Conservation (phyloP, 2,329 filamentous ascomycete genomes). For the Lizonia empirigonia region DNA sequence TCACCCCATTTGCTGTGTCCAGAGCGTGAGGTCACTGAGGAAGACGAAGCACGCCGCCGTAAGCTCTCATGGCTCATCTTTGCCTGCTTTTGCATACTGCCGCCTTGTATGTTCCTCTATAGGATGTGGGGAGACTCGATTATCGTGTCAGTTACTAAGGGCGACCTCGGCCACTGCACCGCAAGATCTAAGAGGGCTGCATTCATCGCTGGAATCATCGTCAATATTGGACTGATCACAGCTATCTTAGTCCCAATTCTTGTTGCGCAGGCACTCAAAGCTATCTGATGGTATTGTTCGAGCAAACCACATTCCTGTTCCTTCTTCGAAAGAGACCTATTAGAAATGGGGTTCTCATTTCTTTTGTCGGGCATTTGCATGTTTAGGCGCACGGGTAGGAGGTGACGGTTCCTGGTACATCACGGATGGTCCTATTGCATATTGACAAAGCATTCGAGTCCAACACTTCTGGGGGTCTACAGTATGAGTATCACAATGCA, state of each 20-base stretch:
- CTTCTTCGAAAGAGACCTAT: background rate
- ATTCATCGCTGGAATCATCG: conserved; percentile 35
- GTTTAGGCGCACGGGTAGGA: background rate
- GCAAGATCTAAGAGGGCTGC: conserved; percentile 40
- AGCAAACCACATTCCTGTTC: background rate
- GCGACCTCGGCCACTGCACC: conserved; percentile 38
- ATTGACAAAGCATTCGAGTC: conserved; percentile 3
- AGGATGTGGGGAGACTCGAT: conserved; percentile 42
- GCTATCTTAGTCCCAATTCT: conserved; percentile 37
- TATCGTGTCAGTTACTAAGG: conserved; percentile 39
- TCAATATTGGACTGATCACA: conserved; percentile 33
- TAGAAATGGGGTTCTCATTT: background rate
- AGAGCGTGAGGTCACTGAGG: conserved; percentile 28
- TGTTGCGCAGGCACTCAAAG: conserved; percentile 27
- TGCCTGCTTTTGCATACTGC: conserved; percentile 41
- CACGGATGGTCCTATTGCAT: conserved; percentile 2
- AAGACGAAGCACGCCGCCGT: conserved; percentile 35
- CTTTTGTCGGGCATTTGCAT: conserved; percentile 20
- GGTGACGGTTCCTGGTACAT: background rate
- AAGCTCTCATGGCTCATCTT: conserved; percentile 45
- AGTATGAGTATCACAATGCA: background rate
- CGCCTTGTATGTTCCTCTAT: conserved; percentile 45
- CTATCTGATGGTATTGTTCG: conserved; percentile 14
- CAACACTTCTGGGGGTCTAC: background rate
- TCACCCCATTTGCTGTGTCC: conserved; percentile 42